A percentile compares a stretch with the other conserved stretches of the same genome.
phyloP scores from a whole-genome alignment of 2,329 filamentous ascomycete genomes.

The Incumbomyces delicatus region DNA sequence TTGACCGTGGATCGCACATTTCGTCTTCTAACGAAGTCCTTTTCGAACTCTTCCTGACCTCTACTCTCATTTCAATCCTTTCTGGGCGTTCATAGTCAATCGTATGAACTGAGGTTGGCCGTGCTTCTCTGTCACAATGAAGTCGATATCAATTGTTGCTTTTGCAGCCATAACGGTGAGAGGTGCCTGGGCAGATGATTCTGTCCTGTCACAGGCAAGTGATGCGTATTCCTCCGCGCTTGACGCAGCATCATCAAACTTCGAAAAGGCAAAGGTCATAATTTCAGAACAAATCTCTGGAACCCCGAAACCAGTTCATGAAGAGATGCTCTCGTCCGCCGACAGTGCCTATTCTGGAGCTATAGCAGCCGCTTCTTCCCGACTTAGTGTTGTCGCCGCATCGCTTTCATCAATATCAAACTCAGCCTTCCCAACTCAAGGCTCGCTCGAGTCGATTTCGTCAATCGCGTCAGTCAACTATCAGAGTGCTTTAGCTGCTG shows the following conservation, averaged over 20 bases:
- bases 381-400: conserved; percentile 44
- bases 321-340: conserved; percentile 59
- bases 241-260: conserved; percentile 56
- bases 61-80: conserved; percentile 11
- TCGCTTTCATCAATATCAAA: conserved; percentile 26
- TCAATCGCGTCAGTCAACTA: conserved; percentile 62
- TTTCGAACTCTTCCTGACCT: conserved; percentile 10
- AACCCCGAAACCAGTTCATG: conserved; percentile 58
- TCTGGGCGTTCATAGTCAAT: neutral
- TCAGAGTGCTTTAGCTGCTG: conserved; percentile 59
- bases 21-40: neutral
- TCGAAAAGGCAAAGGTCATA: conserved; percentile 56
- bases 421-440: conserved; percentile 30
- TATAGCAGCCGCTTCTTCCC: conserved; percentile 51
- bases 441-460: conserved; percentile 47
- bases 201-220: conserved; percentile 27
- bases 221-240: conserved; percentile 55
- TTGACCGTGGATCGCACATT: neutral
- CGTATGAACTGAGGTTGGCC: neutral
- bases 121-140: neutral
- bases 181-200: conserved; percentile 35
- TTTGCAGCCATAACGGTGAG: conserved; percentile 1
- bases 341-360: conserved; percentile 60
- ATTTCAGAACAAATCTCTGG: conserved; percentile 59
- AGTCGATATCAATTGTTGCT: neutral